phyloP scores from a whole-genome alignment of 345 rosid species.

The Erodium maritimum region DNA sequence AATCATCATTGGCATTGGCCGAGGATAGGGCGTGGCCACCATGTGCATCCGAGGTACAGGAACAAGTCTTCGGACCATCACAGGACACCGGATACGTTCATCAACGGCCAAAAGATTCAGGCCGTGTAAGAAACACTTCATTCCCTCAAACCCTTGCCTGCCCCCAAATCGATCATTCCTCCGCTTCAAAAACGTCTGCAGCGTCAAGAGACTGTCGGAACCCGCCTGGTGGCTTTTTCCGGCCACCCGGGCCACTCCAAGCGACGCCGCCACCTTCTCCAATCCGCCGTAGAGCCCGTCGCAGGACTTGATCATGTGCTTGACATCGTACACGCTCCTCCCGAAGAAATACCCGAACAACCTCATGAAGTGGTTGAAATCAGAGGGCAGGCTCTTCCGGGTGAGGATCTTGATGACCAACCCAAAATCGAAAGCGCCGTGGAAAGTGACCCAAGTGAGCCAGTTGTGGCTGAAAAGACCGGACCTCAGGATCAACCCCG shows the following conservation, averaged over 20 bases:
- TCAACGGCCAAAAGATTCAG: too few species aligned
- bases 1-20: too few species aligned
- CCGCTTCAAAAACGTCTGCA: not conserved
- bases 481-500: not conserved
- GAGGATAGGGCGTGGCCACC: too few species aligned
- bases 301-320: not conserved
- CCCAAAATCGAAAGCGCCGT: not conserved
- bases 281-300: not conserved
- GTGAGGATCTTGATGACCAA: not conserved
- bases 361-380: not conserved
- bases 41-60: too few species aligned
- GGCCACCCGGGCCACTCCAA: not conserved
- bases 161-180: not conserved
- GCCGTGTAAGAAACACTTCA: too few species aligned
- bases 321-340: not conserved
- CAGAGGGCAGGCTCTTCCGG: not conserved
- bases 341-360: not conserved
- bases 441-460: not conserved
- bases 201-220: too few species aligned
- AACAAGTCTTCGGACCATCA: too few species aligned
- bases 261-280: not conserved
- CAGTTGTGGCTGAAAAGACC: not conserved
- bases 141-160: too few species aligned
- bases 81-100: too few species aligned
- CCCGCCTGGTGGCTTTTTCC: not conserved